These are phyloP conservation scores for Phytophthora fragariae DNA, from an alignment of 352 stramenopile genomes.

Conservation along the genomic window DNA sequence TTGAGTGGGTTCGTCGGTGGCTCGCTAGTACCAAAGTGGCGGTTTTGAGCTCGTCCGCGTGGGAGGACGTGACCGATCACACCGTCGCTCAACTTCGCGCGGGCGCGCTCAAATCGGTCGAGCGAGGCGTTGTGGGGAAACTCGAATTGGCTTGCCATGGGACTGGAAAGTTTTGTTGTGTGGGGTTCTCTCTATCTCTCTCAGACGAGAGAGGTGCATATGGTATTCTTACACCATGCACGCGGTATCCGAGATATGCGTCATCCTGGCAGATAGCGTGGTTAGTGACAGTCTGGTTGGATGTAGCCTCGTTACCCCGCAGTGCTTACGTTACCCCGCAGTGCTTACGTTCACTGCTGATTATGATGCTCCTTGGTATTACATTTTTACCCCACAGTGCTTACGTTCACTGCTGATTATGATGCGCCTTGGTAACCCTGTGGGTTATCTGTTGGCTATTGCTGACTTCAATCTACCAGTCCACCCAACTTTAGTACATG, in stretches of 20 bases:
- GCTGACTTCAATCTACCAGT: no score
- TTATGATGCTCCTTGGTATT: neutral
- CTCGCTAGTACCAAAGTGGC: neutral
- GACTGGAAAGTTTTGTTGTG: slow-evolving; percentile 13
- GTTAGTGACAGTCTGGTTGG: neutral
- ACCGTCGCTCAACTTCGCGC: slow-evolving; percentile 11
- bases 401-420: no score
- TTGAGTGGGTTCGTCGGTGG: neutral
- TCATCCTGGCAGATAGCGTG: neutral
- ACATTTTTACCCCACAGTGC: no score
- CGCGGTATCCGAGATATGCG: neutral
- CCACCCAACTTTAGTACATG: no score
- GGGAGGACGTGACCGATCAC: slow-evolving; percentile 16
- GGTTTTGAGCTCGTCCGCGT: neutral
- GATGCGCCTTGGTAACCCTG: no score
- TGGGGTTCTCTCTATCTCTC: no score
- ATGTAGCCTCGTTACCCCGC: neutral
- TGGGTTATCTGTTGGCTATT: no score
- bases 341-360: neutral
- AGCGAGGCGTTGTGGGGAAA: neutral
- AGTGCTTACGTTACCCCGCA: neutral
- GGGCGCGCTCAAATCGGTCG: neutral
- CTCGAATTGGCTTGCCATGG: slow-evolving; percentile 19
- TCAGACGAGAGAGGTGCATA: no score
- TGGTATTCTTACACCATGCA: no score